Conservation (phyloP, 2,329 filamentous ascomycete genomes). For the Penicillium sp. region DNA sequence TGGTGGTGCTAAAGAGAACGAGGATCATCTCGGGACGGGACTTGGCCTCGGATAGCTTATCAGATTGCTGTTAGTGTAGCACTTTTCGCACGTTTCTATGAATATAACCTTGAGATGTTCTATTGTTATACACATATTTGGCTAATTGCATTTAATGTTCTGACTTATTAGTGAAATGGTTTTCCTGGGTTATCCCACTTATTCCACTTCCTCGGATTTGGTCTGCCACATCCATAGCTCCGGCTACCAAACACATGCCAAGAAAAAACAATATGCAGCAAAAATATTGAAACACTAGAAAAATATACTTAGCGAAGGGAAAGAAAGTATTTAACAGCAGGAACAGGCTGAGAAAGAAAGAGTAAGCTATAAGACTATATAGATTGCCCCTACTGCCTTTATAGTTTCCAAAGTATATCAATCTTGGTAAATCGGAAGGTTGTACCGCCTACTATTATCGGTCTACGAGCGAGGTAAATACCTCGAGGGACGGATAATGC, state of each 20-base stretch:
- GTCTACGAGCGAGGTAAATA: too few species aligned
- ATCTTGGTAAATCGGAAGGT: too few species aligned
- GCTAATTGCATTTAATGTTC: not conserved
- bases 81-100: not conserved
- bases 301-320: not conserved
- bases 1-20: conserved; percentile 14
- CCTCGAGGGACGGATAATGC: too few species aligned
- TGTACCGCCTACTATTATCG: too few species aligned
- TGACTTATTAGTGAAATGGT: not conserved
- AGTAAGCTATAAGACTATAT: not conserved
- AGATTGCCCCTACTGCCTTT: too few species aligned
- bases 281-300: not conserved
- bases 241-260: not conserved
- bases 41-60: conserved; percentile 21
- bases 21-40: conserved; percentile 21
- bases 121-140: not conserved
- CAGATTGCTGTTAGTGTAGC: conserved; percentile 14
- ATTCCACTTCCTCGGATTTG: not conserved
- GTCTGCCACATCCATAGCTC: not conserved
- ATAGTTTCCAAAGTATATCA: too few species aligned
- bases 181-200: not conserved
- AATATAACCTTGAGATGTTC: not conserved
- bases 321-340: not conserved
- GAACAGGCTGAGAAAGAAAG: not conserved
- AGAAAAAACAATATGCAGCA: not conserved